Evolutionary conservation across 352 stramenopile species (phyloP).

Genomic region (Vaucheria bursata): DNA sequence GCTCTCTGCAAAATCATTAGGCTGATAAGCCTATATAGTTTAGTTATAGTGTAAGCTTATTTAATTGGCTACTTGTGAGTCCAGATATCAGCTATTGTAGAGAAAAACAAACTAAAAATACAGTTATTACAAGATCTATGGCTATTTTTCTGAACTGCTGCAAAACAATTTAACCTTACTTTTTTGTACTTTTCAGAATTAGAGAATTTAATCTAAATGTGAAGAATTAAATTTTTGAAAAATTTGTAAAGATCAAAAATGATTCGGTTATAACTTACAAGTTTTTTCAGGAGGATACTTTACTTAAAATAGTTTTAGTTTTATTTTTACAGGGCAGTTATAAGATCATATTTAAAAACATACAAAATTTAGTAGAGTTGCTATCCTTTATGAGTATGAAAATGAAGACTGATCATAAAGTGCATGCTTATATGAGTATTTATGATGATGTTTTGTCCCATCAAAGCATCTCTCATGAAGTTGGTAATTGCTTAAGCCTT

Average conservation of each 20-base stretch:
- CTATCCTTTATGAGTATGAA: conserved; percentile 17
- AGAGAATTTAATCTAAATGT: conserved; percentile 50
- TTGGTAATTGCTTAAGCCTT: too few species aligned
- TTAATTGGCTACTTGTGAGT: conserved; percentile 74
- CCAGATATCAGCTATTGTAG: conserved; percentile 90
- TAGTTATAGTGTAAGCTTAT: conserved; percentile 87
- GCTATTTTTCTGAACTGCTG: conserved; percentile 89
- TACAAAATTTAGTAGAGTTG: conserved; percentile 41
- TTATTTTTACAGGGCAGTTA: conserved; percentile 26
- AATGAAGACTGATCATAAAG: conserved; percentile 8
- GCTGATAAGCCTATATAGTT: conserved; percentile 83
- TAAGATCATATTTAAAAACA: conserved; percentile 36
- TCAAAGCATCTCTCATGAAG: too few species aligned
- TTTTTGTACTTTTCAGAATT: conserved; percentile 80
- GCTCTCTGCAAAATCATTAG: conserved; percentile 77
- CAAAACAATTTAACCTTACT: conserved; percentile 91
- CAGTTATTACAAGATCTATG: conserved; percentile 78
- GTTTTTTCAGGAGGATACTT: too few species aligned
- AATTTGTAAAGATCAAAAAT: conserved; percentile 42
- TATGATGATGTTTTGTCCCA: too few species aligned
- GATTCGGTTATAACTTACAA: conserved; percentile 22
- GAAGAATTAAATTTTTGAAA: conserved; percentile 46
- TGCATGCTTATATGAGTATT: too few species aligned
- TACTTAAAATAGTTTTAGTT: too few species aligned
- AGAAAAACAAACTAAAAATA: conserved; percentile 89